Percentiles rank a stretch among this genome's conserved stretches.
phyloP scores from a whole-genome alignment of 495 filamentous ascomycete species.

The Neurospora sp. region DNA sequence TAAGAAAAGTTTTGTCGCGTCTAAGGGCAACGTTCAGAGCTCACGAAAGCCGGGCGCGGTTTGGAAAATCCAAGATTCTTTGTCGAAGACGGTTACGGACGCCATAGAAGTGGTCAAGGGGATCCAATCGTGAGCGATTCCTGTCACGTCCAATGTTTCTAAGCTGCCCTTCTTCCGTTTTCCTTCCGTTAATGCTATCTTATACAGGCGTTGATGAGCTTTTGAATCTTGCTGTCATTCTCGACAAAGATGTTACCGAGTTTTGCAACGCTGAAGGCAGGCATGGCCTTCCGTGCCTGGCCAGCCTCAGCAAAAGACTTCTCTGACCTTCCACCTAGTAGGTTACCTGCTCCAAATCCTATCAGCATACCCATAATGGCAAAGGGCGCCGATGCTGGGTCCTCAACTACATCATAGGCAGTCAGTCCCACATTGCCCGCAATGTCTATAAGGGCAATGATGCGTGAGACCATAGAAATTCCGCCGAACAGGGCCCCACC shows the following conservation, averaged over 20 bases:
- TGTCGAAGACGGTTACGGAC: too few species aligned
- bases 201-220: neutral
- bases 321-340: neutral
- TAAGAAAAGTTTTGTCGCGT: too few species aligned
- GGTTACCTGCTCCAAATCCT: neutral
- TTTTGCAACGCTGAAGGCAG: neutral
- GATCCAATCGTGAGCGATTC: too few species aligned
- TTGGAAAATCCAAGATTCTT: too few species aligned
- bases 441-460: constrained; percentile 1
- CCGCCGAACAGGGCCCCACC: constrained; percentile 1
- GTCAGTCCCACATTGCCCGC: constrained; percentile 10
- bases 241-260: neutral
- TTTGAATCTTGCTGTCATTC: neutral
- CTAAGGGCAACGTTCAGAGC: too few species aligned
- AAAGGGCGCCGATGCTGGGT: constrained; percentile 12
- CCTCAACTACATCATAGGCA: constrained; percentile 10
- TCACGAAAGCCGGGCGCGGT: too few species aligned
- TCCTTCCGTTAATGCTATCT: too few species aligned
- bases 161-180: too few species aligned
- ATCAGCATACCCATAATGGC: constrained; percentile 10
- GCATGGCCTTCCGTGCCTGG: neutral
- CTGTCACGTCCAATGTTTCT: too few species aligned
- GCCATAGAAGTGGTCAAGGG: too few species aligned
- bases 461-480: neutral
- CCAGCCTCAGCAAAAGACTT: neutral